Conservation (phyloP, 2,329 filamentous ascomycete genomes). For the Aspergillus texensis region DNA sequence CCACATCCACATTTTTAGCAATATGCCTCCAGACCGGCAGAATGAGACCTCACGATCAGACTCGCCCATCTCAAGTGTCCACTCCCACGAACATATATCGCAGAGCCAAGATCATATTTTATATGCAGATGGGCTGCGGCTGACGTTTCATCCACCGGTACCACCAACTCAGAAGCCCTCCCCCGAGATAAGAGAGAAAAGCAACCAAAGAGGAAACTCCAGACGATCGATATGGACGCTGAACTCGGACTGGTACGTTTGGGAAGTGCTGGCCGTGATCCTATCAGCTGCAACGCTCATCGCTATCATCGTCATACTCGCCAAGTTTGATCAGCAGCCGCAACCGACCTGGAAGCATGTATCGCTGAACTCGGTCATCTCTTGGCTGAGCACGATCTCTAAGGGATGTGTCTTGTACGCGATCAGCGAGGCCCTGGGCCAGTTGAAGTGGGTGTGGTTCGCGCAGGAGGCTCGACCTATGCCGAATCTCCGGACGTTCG, state of each 20-base stretch:
- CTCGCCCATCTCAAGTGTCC: not conserved
- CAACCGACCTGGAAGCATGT: slow-evolving; percentile 18
- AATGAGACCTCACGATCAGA: not conserved
- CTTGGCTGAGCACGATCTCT: slow-evolving; percentile 20
- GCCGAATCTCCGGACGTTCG: slow-evolving; percentile 12
- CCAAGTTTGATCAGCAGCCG: slow-evolving; percentile 9
- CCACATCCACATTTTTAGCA: not conserved
- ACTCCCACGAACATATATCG: not conserved
- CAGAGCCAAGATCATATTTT: not conserved
- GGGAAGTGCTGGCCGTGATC: not conserved
- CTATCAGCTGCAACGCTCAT: not conserved
- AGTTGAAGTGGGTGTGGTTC: slow-evolving; percentile 25
- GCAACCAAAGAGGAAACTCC: not conserved
- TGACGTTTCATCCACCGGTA: not conserved
- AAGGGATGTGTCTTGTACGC: slow-evolving; percentile 16
- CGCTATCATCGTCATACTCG: slow-evolving; percentile 14
- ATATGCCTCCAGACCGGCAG: not conserved
- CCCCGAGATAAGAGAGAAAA: not conserved
- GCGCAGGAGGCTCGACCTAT: slow-evolving; percentile 10
- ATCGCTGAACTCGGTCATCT: slow-evolving; percentile 20
- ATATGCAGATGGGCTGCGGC: not conserved
- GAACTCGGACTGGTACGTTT: not conserved
- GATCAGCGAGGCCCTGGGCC: slow-evolving; percentile 17
- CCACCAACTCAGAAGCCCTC: not conserved
- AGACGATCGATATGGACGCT: not conserved